phyloP scores from a whole-genome alignment of 352 stramenopile genomes.

The Pythium phragmitis region DNA sequence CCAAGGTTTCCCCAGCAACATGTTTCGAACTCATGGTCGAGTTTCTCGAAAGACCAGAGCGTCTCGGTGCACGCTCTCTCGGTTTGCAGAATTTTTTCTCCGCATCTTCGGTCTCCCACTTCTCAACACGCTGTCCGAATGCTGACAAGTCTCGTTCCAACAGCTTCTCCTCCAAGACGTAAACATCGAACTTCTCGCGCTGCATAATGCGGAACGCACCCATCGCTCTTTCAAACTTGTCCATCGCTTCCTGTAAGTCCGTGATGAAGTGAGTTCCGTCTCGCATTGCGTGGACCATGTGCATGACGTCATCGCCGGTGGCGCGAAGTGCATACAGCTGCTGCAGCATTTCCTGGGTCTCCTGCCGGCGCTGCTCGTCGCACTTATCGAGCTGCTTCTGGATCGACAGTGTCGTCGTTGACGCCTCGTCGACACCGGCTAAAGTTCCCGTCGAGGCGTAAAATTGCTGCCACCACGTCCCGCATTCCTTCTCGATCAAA shows the following conservation, averaged over 20 bases:
- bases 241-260: slow-evolving; percentile 54
- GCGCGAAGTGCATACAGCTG: slow-evolving; percentile 34
- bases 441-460: slow-evolving; percentile 34
- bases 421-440: background rate
- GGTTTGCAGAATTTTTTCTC: slow-evolving; percentile 13
- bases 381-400: slow-evolving; percentile 51
- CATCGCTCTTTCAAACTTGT: slow-evolving; percentile 47
- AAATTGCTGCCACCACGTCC: slow-evolving; percentile 46
- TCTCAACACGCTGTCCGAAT: slow-evolving; percentile 45
- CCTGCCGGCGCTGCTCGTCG: slow-evolving; percentile 26
- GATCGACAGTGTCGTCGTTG: slow-evolving; percentile 28
- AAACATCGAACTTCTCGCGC: slow-evolving; percentile 41
- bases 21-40: background rate
- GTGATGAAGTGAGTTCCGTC: slow-evolving; percentile 44
- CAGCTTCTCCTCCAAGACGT: slow-evolving; percentile 54
- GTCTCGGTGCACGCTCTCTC: background rate
- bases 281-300: slow-evolving; percentile 48
- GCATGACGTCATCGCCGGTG: slow-evolving; percentile 32
- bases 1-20: background rate
- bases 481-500: slow-evolving; percentile 57
- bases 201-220: slow-evolving; percentile 38
- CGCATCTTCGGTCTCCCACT: slow-evolving; percentile 35
- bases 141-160: slow-evolving; percentile 48
- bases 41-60: background rate
- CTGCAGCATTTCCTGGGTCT: slow-evolving; percentile 35